Conservation (phyloP, 1,284 basidiomycete species). For the Ceratobasidium sp. region DNA sequence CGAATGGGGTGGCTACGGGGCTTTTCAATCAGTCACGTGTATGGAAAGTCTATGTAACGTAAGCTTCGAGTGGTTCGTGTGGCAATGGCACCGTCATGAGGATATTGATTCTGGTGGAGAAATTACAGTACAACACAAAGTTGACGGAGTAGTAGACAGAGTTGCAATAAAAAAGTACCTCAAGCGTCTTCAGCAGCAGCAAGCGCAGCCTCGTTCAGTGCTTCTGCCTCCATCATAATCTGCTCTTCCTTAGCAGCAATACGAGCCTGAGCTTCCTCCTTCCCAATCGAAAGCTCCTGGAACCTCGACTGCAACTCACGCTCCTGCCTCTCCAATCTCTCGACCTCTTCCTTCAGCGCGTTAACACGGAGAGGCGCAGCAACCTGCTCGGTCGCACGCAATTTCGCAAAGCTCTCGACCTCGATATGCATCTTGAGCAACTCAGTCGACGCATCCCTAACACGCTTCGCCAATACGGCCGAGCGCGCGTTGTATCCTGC, state of each 20-base stretch:
- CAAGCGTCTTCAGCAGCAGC: conserved; percentile 39
- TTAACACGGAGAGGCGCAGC: conserved; percentile 80
- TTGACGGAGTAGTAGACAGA: no score
- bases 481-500: conserved; percentile 91
- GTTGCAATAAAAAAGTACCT: background rate
- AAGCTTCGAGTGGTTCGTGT: background rate
- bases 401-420: conserved; percentile 77
- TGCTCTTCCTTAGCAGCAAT: conserved; percentile 76
- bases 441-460: conserved; percentile 75
- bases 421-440: conserved; percentile 75
- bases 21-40: conserved; percentile 24
- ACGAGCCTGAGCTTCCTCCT: conserved; percentile 69
- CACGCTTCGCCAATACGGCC: conserved; percentile 71
- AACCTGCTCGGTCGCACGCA: conserved; percentile 76
- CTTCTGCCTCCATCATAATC: conserved; percentile 84
- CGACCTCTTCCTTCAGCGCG: conserved; percentile 84
- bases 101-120: background rate
- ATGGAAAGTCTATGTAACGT: background rate
- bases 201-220: conserved; percentile 65
- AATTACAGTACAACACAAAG: conserved; percentile 14
- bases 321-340: conserved; percentile 79
- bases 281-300: conserved; percentile 80
- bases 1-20: conserved; percentile 40
- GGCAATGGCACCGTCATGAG: background rate
- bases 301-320: conserved; percentile 80